Percentiles rank a stretch among this genome's conserved stretches.
Evolutionary conservation across 2,329 filamentous ascomycete species (phyloP).

Genomic region (Cryphonectria radicalis): DNA sequence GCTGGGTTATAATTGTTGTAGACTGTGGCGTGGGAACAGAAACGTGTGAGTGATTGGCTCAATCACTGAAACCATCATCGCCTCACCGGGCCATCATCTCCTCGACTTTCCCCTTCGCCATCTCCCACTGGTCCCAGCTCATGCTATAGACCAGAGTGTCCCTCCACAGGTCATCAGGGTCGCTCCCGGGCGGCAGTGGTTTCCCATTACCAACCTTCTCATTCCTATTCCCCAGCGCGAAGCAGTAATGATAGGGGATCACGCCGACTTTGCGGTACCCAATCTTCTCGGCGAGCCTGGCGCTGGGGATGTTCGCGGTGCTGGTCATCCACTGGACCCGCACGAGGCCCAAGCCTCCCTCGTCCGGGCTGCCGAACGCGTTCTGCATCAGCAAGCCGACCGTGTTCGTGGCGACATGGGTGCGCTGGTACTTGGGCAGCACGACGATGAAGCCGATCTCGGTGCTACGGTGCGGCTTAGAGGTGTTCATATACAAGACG

Average conservation of each 20-base stretch:
- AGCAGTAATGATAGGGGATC: constrained; percentile 39
- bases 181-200: constrained; percentile 31
- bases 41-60: neutral
- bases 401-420: constrained; percentile 42
- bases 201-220: constrained; percentile 36
- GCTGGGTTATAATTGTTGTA: neutral
- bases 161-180: constrained; percentile 35
- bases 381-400: constrained; percentile 41
- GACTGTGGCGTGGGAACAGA: neutral
- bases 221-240: constrained; percentile 29
- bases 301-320: constrained; percentile 35
- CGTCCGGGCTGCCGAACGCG: constrained; percentile 29
- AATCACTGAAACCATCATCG: too few species aligned
- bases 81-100: constrained; percentile 27
- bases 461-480: constrained; percentile 30
- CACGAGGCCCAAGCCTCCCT: constrained; percentile 35
- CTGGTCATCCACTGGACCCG: constrained; percentile 42
- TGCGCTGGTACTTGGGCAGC: constrained; percentile 41
- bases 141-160: constrained; percentile 35
- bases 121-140: constrained; percentile 39
- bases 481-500: constrained; percentile 36
- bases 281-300: constrained; percentile 39
- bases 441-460: constrained; percentile 43
- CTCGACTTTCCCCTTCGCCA: constrained; percentile 31
- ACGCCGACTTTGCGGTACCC: constrained; percentile 41